A percentile compares a stretch with the other conserved stretches of the same genome.
Conservation (phyloP, 164 flowering plant species). For the Vitis rotundifolia region DNA sequence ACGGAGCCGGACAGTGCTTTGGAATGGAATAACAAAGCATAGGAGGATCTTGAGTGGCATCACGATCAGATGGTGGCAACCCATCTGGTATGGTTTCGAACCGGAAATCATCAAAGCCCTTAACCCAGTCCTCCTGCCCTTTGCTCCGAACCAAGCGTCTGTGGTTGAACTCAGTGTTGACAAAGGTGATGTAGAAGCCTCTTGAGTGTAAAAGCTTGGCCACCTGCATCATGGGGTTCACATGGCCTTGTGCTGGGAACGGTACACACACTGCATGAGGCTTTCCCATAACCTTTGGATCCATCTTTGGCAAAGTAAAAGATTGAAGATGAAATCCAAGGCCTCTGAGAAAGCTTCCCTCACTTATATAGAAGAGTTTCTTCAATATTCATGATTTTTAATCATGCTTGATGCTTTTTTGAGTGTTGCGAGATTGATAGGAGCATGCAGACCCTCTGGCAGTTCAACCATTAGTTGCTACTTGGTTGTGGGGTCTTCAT, state of each 20-base stretch:
- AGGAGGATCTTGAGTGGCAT: slow-evolving; percentile 5
- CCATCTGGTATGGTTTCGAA: slow-evolving; percentile 6
- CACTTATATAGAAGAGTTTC: too few species aligned
- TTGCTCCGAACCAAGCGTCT: slow-evolving; percentile 1
- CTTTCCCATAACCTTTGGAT: background rate
- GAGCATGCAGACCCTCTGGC: too few species aligned
- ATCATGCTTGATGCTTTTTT: too few species aligned
- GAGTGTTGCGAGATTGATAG: too few species aligned
- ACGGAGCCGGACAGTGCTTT: slow-evolving; percentile 21
- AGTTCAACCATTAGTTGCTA: too few species aligned
- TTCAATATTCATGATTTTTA: too few species aligned
- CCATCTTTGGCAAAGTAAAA: too few species aligned
- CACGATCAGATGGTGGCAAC: background rate
- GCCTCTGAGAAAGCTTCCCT: too few species aligned
- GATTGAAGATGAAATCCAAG: too few species aligned
- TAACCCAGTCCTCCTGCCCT: background rate
- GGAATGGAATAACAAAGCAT: background rate
- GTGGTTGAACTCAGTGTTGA: slow-evolving; percentile 8
- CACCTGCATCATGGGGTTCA: slow-evolving; percentile 8
- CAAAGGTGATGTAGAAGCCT: slow-evolving; percentile 13
- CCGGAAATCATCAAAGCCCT: slow-evolving; percentile 9
- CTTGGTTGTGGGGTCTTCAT: too few species aligned
- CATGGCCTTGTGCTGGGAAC: slow-evolving; percentile 9
- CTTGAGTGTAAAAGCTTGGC: background rate
- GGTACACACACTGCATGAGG: slow-evolving; percentile 11